A percentile compares a stretch with the other conserved stretches of the same genome.
phyloP scores from a whole-genome alignment of 169 alveolate genomes.

The Plasmodium gonderi region DNA sequence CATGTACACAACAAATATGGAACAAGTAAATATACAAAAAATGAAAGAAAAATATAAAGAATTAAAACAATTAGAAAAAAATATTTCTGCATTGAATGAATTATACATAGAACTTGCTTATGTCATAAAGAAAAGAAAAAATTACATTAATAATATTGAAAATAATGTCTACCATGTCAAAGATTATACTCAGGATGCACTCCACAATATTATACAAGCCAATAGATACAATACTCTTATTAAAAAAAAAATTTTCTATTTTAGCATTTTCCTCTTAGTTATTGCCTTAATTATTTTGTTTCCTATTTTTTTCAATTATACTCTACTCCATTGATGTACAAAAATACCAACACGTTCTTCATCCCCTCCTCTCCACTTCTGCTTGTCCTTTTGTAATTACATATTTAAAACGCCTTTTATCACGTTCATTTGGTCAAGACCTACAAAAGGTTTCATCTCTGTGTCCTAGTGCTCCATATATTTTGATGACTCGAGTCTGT shows the following conservation, averaged over 20 bases:
- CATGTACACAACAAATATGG: neutral
- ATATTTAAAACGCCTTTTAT: too few species aligned
- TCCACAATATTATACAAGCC: conserved; percentile 30
- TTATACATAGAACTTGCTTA: conserved; percentile 52
- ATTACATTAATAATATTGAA: conserved; percentile 39
- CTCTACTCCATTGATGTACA: neutral
- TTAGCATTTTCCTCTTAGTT: conserved; percentile 45
- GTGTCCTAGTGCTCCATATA: too few species aligned
- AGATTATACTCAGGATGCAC: conserved; percentile 59
- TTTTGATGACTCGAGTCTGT: too few species aligned
- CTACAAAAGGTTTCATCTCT: too few species aligned
- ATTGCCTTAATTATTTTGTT: conserved; percentile 39
- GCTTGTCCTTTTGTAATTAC: too few species aligned
- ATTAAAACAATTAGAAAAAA: conserved; percentile 28
- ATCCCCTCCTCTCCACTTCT: too few species aligned
- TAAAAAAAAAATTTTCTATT: conserved; percentile 17
- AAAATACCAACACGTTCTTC: too few species aligned
- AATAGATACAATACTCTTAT: conserved; percentile 29
- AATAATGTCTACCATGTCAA: conserved; percentile 40
- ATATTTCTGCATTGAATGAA: conserved; percentile 33
- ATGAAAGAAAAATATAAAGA: conserved; percentile 40
- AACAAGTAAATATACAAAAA: conserved; percentile 33
- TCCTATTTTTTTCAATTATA: conserved; percentile 36
- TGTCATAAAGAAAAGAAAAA: conserved; percentile 50
- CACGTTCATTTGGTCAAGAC: too few species aligned